Percentiles rank a stretch among this genome's conserved stretches.
Evolutionary conservation across 1,284 basidiomycete species (phyloP).

Genomic region (Termitomyces sp.): DNA sequence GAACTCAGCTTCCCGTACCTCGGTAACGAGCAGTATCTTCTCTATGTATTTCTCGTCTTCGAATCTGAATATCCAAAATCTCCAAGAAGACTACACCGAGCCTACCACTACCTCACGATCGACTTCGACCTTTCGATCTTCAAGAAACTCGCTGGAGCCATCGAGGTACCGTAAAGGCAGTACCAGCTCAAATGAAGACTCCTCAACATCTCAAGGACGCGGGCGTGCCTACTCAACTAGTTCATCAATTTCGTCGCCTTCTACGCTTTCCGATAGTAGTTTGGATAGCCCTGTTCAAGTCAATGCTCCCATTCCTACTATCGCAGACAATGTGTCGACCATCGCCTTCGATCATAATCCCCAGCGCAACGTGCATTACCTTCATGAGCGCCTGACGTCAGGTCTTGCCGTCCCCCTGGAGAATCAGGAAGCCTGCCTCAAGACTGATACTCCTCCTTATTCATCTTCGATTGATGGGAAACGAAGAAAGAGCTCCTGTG

Average conservation of each 20-base stretch:
- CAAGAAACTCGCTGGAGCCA: slow-evolving; percentile 1
- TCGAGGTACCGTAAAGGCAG: slow-evolving; percentile 15
- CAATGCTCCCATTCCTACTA: slow-evolving; percentile 19
- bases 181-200: slow-evolving; percentile 27
- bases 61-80: slow-evolving; percentile 18
- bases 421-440: slow-evolving; percentile 33
- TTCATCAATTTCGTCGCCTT: slow-evolving; percentile 37
- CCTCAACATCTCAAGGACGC: slow-evolving; percentile 19
- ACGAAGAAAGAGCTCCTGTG: slow-evolving; percentile 16
- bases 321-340: slow-evolving; percentile 32
- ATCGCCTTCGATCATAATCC: slow-evolving; percentile 50
- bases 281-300: slow-evolving; percentile 27
- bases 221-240: slow-evolving; percentile 31
- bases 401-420: slow-evolving; percentile 47
- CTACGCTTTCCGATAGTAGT: slow-evolving; percentile 32
- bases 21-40: slow-evolving; percentile 41
- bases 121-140: slow-evolving; percentile 3
- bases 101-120: slow-evolving; percentile 11
- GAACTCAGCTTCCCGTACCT: slow-evolving; percentile 24
- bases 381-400: slow-evolving; percentile 24
- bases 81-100: slow-evolving; percentile 12
- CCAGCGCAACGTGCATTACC: slow-evolving; percentile 19
- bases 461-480: slow-evolving; percentile 11
- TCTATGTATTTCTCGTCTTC: slow-evolving; percentile 53
- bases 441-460: slow-evolving; percentile 13